A percentile compares a stretch with the other conserved stretches of the same genome.
phyloP scores from a whole-genome alignment of 1,284 basidiomycete species.

The Trametes hirsuta region DNA sequence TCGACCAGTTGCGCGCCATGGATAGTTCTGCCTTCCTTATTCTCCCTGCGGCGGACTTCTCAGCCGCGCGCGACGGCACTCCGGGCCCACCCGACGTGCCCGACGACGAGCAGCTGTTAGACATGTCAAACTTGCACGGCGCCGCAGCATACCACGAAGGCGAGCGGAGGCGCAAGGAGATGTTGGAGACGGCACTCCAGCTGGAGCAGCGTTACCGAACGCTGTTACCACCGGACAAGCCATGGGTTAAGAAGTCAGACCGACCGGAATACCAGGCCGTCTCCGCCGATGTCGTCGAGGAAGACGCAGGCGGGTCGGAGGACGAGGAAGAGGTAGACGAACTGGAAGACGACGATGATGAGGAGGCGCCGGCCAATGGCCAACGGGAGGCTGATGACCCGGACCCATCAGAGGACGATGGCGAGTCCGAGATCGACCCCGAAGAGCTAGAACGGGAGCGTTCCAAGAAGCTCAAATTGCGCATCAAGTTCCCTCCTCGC shows the following conservation, averaged over 20 bases:
- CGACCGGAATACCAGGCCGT: conserved; percentile 11
- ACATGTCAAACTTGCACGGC: conserved; percentile 40
- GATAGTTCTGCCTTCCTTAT: conserved; percentile 69
- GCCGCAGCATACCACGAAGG: conserved; percentile 56
- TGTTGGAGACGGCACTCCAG: conserved; percentile 65
- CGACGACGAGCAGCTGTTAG: conserved; percentile 33
- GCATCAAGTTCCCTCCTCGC: conserved; percentile 40
- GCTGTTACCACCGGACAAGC: conserved; percentile 65
- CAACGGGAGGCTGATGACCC: conserved; percentile 17
- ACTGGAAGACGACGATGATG: conserved; percentile 20
- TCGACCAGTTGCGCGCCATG: conserved; percentile 81
- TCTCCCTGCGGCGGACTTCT: conserved; percentile 59
- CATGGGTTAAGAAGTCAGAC: conserved; percentile 26
- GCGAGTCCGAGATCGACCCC: conserved; percentile 6
- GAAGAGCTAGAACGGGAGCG: conserved; percentile 19
- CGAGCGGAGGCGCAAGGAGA: conserved; percentile 68
- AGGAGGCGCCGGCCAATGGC: conserved; percentile 5
- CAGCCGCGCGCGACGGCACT: conserved; percentile 9
- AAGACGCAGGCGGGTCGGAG: conserved; percentile 8
- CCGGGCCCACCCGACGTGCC: conserved; percentile 15
- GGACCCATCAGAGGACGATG: conserved; percentile 13
- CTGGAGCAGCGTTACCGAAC: conserved; percentile 73
- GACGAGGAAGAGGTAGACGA: conserved; percentile 19
- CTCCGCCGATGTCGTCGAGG: conserved; percentile 7
- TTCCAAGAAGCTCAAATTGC: conserved; percentile 43